Percentiles rank a stretch among this genome's conserved stretches.
Conservation (phyloP, 2,329 filamentous ascomycete species). For the Microdochium bolleyi region DNA sequence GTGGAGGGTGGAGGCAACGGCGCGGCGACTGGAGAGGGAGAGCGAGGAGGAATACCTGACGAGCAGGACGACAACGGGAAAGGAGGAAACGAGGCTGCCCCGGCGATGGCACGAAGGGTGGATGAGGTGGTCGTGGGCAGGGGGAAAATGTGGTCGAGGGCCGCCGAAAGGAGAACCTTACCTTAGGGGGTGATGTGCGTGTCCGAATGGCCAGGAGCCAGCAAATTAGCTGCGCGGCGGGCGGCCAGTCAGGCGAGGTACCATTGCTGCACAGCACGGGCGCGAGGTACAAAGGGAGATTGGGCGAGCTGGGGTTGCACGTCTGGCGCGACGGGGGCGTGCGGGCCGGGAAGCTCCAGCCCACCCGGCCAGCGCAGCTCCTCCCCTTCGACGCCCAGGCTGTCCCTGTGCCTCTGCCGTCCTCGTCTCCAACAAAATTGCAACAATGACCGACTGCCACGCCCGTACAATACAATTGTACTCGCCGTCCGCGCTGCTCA, state of each 20-base stretch:
- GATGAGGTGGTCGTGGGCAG: not conserved
- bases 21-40: not conserved
- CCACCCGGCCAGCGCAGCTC: not conserved
- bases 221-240: not conserved
- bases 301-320: not conserved
- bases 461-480: too few species aligned
- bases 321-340: not conserved
- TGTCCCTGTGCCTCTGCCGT: too few species aligned
- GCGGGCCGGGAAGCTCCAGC: not conserved
- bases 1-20: not conserved
- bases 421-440: too few species aligned
- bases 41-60: not conserved
- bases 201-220: not conserved
- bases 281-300: slow-evolving; percentile 1
- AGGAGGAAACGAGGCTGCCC: not conserved
- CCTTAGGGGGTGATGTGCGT: not conserved
- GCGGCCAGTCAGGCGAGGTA: not conserved
- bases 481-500: too few species aligned
- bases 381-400: not conserved
- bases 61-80: not conserved
- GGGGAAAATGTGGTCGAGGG: not conserved
- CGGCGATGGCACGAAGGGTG: not conserved
- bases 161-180: not conserved
- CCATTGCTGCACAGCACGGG: not conserved
- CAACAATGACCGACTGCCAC: too few species aligned